Conservation (phyloP, 73 alveolate genomes). For the Effrenium voratum region DNA sequence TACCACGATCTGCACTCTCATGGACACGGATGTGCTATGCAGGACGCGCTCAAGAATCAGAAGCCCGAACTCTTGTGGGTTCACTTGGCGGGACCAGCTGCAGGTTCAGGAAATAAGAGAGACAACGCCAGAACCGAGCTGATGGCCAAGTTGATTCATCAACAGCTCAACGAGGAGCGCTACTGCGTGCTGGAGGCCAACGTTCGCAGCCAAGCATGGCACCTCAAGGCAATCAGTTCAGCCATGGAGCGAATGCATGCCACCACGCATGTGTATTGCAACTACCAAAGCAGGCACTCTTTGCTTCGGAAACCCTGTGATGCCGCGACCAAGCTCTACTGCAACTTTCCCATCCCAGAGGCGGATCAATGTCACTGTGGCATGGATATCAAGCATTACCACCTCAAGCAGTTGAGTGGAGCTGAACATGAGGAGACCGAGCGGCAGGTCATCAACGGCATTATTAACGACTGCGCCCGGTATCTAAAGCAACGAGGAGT, state of each 20-base stretch:
- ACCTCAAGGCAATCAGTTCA: neutral
- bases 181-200: neutral
- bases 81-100: neutral
- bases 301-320: neutral
- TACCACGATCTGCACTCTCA: slow-evolving; percentile 25
- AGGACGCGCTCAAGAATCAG: neutral
- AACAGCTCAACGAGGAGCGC: neutral
- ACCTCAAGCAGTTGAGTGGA: neutral
- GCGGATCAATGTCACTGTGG: neutral
- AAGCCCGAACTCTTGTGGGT: neutral
- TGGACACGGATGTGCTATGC: neutral
- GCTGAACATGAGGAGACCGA: too few species aligned
- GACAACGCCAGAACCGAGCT: neutral
- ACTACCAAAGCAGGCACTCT: neutral
- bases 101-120: neutral
- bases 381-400: neutral
- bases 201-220: slow-evolving; percentile 20
- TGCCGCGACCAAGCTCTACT: neutral
- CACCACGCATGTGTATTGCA: neutral
- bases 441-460: too few species aligned
- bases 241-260: neutral
- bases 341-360: neutral
- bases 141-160: neutral
- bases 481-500: too few species aligned
- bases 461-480: too few species aligned